Percentiles rank a stretch among this genome's conserved stretches.
Conservation (phyloP, 768 basidiomycete species). For the Hygrophoropsis aurantiaca region DNA sequence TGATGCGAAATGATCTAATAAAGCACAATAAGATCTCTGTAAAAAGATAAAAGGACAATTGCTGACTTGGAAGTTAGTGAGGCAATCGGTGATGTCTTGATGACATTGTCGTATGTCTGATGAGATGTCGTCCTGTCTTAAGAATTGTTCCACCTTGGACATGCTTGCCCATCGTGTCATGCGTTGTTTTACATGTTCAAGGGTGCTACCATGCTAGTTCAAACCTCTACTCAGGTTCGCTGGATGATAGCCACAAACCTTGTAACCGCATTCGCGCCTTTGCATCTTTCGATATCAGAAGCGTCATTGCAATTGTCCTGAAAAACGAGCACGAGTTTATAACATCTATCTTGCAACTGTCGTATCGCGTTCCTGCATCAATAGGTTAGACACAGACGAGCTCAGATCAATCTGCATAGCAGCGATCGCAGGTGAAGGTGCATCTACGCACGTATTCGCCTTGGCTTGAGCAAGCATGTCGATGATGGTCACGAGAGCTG, state of each 20-base stretch:
- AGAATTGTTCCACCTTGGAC: constrained; percentile 39
- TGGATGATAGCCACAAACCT: constrained; percentile 17
- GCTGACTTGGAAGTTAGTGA: constrained; percentile 50
- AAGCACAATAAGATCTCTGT: constrained; percentile 1
- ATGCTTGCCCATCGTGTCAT: constrained; percentile 47
- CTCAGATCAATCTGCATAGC: no score
- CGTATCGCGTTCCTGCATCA: constrained; percentile 43
- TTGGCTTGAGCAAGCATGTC: constrained; percentile 46
- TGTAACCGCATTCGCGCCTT: constrained; percentile 31
- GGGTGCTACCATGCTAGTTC: constrained; percentile 19
- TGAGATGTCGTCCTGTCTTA: constrained; percentile 47
- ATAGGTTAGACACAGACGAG: no score
- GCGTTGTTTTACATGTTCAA: constrained; percentile 35
- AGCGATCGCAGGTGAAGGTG: no score
- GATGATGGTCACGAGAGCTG: constrained; percentile 42
- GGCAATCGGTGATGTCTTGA: constrained; percentile 42
- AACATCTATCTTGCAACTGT: constrained; percentile 48
- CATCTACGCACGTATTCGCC: constrained; percentile 50
- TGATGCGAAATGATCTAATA: constrained; percentile 44
- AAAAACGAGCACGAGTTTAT: constrained; percentile 41
- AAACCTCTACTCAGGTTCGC: neutral
- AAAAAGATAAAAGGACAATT: constrained; percentile 5
- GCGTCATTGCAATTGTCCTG: constrained; percentile 30
- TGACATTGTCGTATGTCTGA: constrained; percentile 47
- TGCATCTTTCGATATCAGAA: constrained; percentile 29